Percentiles rank a stretch among this genome's conserved stretches.
phyloP scores from a whole-genome alignment of 2,329 filamentous ascomycete species.

The Arthrinium phaeospermum region DNA sequence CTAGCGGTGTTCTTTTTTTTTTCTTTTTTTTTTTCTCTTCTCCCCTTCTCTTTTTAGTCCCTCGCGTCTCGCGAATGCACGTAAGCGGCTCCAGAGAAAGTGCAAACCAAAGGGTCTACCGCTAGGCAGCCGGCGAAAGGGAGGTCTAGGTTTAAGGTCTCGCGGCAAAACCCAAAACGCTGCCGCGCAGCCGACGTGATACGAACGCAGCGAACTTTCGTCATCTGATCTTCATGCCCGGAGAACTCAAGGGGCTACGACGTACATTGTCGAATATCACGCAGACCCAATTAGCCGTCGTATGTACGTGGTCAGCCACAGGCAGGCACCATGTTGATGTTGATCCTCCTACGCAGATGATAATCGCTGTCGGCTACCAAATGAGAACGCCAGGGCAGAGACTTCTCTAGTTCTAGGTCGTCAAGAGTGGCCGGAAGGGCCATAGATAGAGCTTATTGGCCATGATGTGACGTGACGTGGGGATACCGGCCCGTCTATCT shows the following conservation, averaged over 20 bases:
- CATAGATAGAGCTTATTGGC: slow-evolving; percentile 2
- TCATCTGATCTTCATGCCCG: not conserved
- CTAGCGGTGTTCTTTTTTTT: not conserved
- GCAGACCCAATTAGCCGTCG: not conserved
- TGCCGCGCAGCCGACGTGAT: slow-evolving; percentile 9
- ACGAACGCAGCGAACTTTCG: not conserved
- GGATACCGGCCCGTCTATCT: not conserved
- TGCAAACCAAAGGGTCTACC: not conserved
- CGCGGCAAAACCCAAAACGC: slow-evolving; percentile 13
- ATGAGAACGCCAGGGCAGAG: not conserved
- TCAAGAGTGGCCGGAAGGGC: not conserved
- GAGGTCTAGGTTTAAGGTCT: slow-evolving; percentile 9
- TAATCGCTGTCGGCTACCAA: not conserved
- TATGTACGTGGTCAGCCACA: not conserved
- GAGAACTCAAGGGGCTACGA: not conserved
- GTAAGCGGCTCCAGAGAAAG: not conserved
- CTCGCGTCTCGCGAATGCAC: no score
- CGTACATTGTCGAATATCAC: not conserved
- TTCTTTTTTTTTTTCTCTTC: not conserved
- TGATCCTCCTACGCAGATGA: slow-evolving; percentile 9
- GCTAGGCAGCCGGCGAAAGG: not conserved
- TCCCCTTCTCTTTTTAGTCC: not conserved
- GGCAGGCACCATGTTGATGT: not conserved
- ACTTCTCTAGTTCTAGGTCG: not conserved
- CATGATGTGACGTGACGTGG: not conserved